Conservation (phyloP, 139 green algal genomes). For the Chlorella sp. region DNA sequence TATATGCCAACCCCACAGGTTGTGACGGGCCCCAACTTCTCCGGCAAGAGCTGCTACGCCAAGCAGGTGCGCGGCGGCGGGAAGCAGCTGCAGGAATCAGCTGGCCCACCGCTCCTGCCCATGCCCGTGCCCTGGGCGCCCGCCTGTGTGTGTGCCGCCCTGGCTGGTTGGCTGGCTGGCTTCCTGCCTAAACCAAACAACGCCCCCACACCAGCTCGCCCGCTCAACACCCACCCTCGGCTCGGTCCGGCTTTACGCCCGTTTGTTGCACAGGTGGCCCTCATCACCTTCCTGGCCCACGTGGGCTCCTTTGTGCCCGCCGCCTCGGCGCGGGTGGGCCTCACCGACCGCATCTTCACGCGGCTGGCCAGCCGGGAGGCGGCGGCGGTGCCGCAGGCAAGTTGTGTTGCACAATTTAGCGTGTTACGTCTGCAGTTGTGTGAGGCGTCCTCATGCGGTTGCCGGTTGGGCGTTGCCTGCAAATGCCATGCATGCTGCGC, state of each 20-base stretch:
- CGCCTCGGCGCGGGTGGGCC: constrained; percentile 57
- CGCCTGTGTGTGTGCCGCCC: background rate
- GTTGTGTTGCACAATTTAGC: too few species aligned
- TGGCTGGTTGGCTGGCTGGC: background rate
- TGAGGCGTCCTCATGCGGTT: too few species aligned
- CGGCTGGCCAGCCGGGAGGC: constrained; percentile 59
- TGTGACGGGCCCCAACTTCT: constrained; percentile 75
- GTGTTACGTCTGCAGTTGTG: too few species aligned
- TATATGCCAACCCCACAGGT: constrained; percentile 27
- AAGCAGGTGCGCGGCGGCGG: constrained; percentile 50
- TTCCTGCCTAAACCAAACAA: too few species aligned
- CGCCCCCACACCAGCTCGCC: background rate
- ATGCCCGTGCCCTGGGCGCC: background rate
- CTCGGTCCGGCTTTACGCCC: background rate
- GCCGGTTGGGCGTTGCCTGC: too few species aligned
- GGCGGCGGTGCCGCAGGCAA: constrained; percentile 24
- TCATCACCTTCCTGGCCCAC: constrained; percentile 90
- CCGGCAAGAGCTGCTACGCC: constrained; percentile 84
- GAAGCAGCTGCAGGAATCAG: too few species aligned
- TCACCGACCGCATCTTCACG: constrained; percentile 87
- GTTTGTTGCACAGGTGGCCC: constrained; percentile 65
- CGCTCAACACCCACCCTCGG: too few species aligned
- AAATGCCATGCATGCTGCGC: too few species aligned
- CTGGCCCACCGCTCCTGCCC: too few species aligned
- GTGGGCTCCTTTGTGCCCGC: constrained; percentile 65